phyloP scores from a whole-genome alignment of 2,329 filamentous ascomycete genomes.

The Cercospora berteroae region DNA sequence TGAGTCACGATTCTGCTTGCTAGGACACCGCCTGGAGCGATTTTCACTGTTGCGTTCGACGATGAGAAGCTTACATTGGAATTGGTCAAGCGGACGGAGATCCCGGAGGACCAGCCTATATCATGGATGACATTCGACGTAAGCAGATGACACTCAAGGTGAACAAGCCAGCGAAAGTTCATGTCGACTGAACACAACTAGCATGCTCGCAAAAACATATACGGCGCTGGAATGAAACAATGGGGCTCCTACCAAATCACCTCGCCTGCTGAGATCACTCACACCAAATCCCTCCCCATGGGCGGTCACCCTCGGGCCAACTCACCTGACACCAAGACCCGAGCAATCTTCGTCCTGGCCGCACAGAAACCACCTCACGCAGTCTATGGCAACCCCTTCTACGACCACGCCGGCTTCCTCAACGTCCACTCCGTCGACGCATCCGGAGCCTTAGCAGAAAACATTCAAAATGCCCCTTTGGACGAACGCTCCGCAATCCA shows the following conservation, averaged over 20 bases:
- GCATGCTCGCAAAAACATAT: conserved; percentile 80
- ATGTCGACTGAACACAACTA: conserved; percentile 38
- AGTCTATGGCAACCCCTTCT: conserved; percentile 89
- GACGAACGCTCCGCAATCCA: conserved; percentile 70
- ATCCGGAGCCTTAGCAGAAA: conserved; percentile 58
- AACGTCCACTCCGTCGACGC: conserved; percentile 68
- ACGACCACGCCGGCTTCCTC: conserved; percentile 77
- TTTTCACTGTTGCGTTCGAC: conserved; percentile 86
- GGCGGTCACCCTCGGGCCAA: conserved; percentile 69
- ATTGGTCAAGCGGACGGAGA: conserved; percentile 75
- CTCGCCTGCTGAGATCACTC: conserved; percentile 71
- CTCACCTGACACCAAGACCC: conserved; percentile 71
- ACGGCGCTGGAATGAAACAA: conserved; percentile 90
- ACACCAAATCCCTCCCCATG: conserved; percentile 72
- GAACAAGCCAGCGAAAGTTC: background rate
- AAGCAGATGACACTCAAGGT: conserved; percentile 38
- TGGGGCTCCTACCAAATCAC: conserved; percentile 80
- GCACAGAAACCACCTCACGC: conserved; percentile 73
- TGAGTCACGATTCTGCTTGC: background rate
- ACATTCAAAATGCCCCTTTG: conserved; percentile 72
- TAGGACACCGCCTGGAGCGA: conserved; percentile 74
- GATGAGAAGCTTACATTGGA: conserved; percentile 73
- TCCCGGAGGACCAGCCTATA: conserved; percentile 80
- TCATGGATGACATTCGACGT: conserved; percentile 93
- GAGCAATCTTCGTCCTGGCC: conserved; percentile 84